phyloP scores from a whole-genome alignment of 352 stramenopile genomes.

The Aphanomyces stellatus region DNA sequence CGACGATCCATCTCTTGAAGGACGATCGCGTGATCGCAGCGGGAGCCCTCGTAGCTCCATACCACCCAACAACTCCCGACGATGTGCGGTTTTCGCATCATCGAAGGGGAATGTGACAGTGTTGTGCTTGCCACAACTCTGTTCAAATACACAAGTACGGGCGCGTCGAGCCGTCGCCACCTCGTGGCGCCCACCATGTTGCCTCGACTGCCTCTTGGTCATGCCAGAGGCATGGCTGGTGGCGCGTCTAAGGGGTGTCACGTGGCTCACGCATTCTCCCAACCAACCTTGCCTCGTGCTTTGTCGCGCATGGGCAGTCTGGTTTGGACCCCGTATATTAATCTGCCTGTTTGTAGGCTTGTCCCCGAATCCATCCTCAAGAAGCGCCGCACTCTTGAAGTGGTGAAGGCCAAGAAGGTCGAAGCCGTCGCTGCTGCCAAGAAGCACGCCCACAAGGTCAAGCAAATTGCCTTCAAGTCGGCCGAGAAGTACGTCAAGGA shows the following conservation, averaged over 20 bases:
- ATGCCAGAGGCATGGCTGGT: no score
- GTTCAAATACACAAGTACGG: conserved; percentile 19
- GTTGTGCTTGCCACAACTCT: conserved; percentile 16
- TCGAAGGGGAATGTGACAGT: conserved; percentile 18
- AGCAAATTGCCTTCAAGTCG: conserved; percentile 88
- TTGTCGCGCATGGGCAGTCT: background rate
- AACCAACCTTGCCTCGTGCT: background rate
- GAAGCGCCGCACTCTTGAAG: conserved; percentile 83
- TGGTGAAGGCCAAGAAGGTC: conserved; percentile 79
- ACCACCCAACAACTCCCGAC: conserved; percentile 14
- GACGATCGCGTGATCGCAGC: background rate
- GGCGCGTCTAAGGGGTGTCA: no score
- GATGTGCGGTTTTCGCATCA: conserved; percentile 13
- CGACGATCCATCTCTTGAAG: background rate
- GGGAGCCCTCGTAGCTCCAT: background rate
- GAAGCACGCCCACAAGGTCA: conserved; percentile 80
- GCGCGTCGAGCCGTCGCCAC: background rate
- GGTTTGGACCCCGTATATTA: conserved; percentile 2
- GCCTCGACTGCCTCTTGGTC: no score
- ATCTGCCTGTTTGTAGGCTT: conserved; percentile 44
- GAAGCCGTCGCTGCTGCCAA: conserved; percentile 69
- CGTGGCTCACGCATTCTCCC: background rate
- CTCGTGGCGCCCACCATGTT: background rate
- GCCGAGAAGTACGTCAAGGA: conserved; percentile 99
- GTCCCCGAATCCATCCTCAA: conserved; percentile 87